phyloP scores from a whole-genome alignment of 2,329 filamentous ascomycete genomes.

The Diaporthe longicolla region DNA sequence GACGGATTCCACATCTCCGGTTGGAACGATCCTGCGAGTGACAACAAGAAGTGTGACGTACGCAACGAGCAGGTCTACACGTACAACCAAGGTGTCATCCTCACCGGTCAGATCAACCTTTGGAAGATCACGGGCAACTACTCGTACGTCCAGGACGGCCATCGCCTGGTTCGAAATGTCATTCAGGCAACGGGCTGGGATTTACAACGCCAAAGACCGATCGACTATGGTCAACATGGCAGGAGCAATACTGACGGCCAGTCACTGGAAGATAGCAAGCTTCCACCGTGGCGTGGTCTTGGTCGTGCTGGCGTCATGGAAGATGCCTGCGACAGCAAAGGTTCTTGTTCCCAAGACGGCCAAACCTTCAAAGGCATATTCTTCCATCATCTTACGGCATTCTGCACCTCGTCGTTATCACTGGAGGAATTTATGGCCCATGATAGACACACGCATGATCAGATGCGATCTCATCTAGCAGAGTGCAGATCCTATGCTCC shows the following conservation, averaged over 20 bases:
- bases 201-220: constrained; percentile 56
- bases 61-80: constrained; percentile 93
- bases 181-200: constrained; percentile 85
- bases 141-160: constrained; percentile 82
- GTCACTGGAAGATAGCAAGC: constrained; percentile 51
- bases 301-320: constrained; percentile 86
- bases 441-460: constrained; percentile 40
- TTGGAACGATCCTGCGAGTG: constrained; percentile 69
- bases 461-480: constrained; percentile 40
- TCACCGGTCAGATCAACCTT: constrained; percentile 84
- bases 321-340: constrained; percentile 83
- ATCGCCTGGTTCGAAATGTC: constrained; percentile 80
- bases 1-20: constrained; percentile 91
- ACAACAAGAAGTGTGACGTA: constrained; percentile 81
- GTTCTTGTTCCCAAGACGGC: constrained; percentile 82
- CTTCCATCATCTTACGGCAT: constrained; percentile 87
- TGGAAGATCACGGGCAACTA: constrained; percentile 83
- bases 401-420: constrained; percentile 77
- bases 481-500: constrained; percentile 34
- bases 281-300: constrained; percentile 78
- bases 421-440: constrained; percentile 45
- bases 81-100: constrained; percentile 93
- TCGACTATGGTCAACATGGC: constrained; percentile 53
- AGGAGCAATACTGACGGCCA: constrained; percentile 42
- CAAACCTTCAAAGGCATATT: constrained; percentile 97